These are phyloP conservation scores for Phycomyces nitens DNA, from an alignment of 192 early-diverging fungal genomes.

Conservation along the genomic window DNA sequence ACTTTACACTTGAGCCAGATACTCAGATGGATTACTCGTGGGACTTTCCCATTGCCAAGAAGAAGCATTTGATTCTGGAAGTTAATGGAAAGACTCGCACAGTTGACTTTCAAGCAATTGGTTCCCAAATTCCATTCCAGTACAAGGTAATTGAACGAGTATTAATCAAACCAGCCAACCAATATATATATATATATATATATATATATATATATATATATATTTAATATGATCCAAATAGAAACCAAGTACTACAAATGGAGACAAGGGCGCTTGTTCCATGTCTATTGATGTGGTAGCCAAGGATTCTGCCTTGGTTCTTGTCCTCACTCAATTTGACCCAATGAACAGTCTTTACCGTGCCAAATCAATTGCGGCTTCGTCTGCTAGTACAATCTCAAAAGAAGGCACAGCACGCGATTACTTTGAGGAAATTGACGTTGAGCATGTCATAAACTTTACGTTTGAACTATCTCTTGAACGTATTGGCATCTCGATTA, in stretches of 20 bases:
- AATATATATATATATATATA: no score
- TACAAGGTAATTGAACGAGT: constrained; percentile 49
- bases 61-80: constrained; percentile 59
- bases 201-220: no score
- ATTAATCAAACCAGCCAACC: no score
- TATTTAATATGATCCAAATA: neutral
- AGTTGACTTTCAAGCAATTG: constrained; percentile 75
- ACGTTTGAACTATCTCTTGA: constrained; percentile 59
- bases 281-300: constrained; percentile 62
- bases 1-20: constrained; percentile 8
- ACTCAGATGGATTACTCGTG: constrained; percentile 63
- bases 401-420: constrained; percentile 27
- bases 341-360: constrained; percentile 44
- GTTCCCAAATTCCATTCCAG: constrained; percentile 69
- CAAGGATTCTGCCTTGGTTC: constrained; percentile 46
- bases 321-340: constrained; percentile 52
- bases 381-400: constrained; percentile 13
- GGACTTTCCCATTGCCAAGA: constrained; percentile 63
- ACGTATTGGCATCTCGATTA: constrained; percentile 78
- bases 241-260: neutral
- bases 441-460: constrained; percentile 32
- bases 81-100: constrained; percentile 56
- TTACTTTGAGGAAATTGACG: constrained; percentile 35
- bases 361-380: constrained; percentile 25
- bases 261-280: constrained; percentile 8